phyloP scores from a whole-genome alignment of 2,329 filamentous ascomycete genomes.

The Phaeomoniella chlamydospora region DNA sequence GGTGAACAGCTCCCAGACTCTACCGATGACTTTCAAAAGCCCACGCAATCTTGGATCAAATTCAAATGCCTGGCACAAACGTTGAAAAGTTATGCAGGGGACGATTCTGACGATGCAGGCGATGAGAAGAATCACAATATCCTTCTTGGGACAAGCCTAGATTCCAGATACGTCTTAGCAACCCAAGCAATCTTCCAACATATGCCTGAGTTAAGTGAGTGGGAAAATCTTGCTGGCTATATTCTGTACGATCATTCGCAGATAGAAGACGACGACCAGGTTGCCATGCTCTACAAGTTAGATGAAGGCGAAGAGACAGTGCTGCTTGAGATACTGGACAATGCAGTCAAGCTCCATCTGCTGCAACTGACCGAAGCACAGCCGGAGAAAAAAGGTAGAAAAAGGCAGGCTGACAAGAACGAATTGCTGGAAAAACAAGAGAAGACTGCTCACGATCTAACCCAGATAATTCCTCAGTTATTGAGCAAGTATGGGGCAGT shows the following conservation, averaged over 20 bases:
- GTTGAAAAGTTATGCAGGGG: slow-evolving; percentile 63
- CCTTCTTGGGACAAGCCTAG: slow-evolving; percentile 49
- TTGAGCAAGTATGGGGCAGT: slow-evolving; percentile 89
- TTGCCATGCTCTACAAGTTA: slow-evolving; percentile 54
- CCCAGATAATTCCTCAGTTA: slow-evolving; percentile 65
- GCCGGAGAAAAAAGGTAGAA: slow-evolving; percentile 39
- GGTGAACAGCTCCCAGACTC: slow-evolving; percentile 57
- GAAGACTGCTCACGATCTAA: slow-evolving; percentile 62
- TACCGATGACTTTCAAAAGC: slow-evolving; percentile 57
- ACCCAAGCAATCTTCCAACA: slow-evolving; percentile 75
- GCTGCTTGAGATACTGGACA: slow-evolving; percentile 73
- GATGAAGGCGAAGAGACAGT: slow-evolving; percentile 66
- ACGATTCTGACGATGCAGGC: slow-evolving; percentile 33
- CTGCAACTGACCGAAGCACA: slow-evolving; percentile 49
- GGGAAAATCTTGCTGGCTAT: slow-evolving; percentile 82
- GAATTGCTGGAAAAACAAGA: slow-evolving; percentile 59
- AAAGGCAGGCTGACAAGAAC: slow-evolving; percentile 43
- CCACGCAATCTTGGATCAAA: slow-evolving; percentile 74
- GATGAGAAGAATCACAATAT: slow-evolving; percentile 18
- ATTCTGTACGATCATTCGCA: slow-evolving; percentile 81
- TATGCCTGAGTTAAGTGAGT: slow-evolving; percentile 65
- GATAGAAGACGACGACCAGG: slow-evolving; percentile 41
- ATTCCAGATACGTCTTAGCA: slow-evolving; percentile 74
- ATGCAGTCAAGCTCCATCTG: slow-evolving; percentile 63
- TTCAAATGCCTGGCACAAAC: slow-evolving; percentile 82